phyloP scores from a whole-genome alignment of 805 yeast genomes.

The Cephaloascus fragrans region DNA sequence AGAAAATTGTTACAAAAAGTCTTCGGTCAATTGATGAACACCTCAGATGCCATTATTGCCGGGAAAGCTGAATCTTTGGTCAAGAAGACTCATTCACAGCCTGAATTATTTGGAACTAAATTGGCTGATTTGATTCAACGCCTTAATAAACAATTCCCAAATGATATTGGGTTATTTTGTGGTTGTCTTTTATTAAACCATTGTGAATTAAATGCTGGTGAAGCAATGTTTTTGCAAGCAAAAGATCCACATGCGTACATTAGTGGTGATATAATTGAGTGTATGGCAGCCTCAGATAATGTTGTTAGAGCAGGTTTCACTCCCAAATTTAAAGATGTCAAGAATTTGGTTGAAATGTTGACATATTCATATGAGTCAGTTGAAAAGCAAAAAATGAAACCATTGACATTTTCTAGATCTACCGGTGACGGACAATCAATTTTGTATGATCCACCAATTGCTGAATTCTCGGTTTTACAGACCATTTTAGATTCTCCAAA shows the following conservation, averaged over 20 bases:
- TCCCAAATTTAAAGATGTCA: slow-evolving; percentile 97
- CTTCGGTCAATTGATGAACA: slow-evolving; percentile 78
- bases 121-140: slow-evolving; percentile 69
- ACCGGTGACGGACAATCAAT: slow-evolving; percentile 57
- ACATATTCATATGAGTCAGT: slow-evolving; percentile 86
- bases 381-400: slow-evolving; percentile 85
- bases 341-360: slow-evolving; percentile 80
- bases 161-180: slow-evolving; percentile 91
- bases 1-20: slow-evolving; percentile 61
- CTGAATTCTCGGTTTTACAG: slow-evolving; percentile 90
- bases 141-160: slow-evolving; percentile 81
- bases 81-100: slow-evolving; percentile 47
- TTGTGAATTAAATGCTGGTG: slow-evolving; percentile 73
- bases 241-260: slow-evolving; percentile 98
- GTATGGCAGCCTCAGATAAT: slow-evolving; percentile 99
- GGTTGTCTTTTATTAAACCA: slow-evolving; percentile 91
- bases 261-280: slow-evolving; percentile 94
- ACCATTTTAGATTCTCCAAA: slow-evolving; percentile 48
- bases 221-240: slow-evolving; percentile 94
- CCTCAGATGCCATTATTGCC: slow-evolving; percentile 50
- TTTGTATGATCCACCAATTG: slow-evolving; percentile 92
- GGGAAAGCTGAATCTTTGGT: slow-evolving; percentile 58
- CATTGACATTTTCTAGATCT: slow-evolving; percentile 46
- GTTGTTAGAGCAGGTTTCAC: slow-evolving; percentile 99
- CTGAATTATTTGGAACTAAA: slow-evolving; percentile 45